Evolutionary conservation across 2,329 filamentous ascomycete genomes (phyloP), one percentile per base, ranked within the genome.

Genomic region (Neonectria coccinea): DNA sequence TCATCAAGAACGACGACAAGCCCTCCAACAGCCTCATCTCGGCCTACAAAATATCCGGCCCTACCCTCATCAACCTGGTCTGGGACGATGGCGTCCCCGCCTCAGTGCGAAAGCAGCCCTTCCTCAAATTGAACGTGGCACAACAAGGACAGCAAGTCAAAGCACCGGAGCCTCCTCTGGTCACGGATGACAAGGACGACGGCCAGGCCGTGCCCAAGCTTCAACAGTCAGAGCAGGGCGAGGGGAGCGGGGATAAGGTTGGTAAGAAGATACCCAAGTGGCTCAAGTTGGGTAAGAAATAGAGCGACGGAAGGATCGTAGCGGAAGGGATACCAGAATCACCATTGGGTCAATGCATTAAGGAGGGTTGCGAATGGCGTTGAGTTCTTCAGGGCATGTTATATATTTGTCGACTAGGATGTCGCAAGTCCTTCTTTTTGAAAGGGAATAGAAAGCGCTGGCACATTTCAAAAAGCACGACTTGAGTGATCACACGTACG

Each of bases 261-360:
- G 88, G 88, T 8, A 94, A 92, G 85, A 94, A 93, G 81, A 74
- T 85, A 64, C 91, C 91, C 20, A 93, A 92, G 77, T 93, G 92
- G 87, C 79, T 94, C 41, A 92, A 92, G 77, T 79, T 92, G 58
- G 88, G 89, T 14, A 94, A 92, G 85, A 94, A 93, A 80, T 75
- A 72, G 62, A 54, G 22, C 11, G 22, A 2, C n/a, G 8, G 27
- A 20, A 14, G 16, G 50, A 14, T 36, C 44, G 51, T 31, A 11
- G n/a, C 27, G 10, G 27, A 33, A 56, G 41, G 41, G n/a, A 51
- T 27, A 36, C 18, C 25, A 42, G 29, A 27, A 57, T n/a, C 9
- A 27, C 22, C 25, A 5, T 58, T 25, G 29, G 20, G 42, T 9
- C 18, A 47, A 51, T 50, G 56, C 63, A 70, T 66, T 29, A 29